Base-by-base conservation (phyloP, 306 rosid species). In the Dalbergia cochinchinensis region DNA sequence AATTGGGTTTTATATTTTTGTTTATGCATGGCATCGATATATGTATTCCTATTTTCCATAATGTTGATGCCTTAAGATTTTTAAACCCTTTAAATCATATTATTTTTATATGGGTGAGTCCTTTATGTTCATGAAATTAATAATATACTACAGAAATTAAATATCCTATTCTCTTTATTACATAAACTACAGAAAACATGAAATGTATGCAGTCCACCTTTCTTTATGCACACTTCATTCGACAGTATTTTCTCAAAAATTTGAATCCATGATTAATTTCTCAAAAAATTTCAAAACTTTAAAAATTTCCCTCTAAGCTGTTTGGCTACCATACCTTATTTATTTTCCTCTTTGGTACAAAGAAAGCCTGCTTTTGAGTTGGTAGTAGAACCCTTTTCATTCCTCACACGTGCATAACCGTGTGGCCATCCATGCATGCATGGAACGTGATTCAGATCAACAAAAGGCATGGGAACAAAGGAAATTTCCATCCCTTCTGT, bases 331-430 rank as follows among this genome's bases (percentile, higher is more conserved):
- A 37, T 37, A 50, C 19, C 6, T 50, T 50, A 50, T 12, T 12
- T 15, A 19, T 13, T 50, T 15, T 50, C 57, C 57, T 13, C 57
- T 50, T 50, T 14, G 18, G 57, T 3, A 47, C 11, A 31, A 47
- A 73, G 26, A 74, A 34, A 31, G 19, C 22, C 48, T 47, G 68
- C 82, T 70, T 88, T 83, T 68, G 69, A 78, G 90, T 81, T 55
- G 80, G 78, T 62, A 51, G 58, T 79, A 67, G 82, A 65, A 73
- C 80, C 82, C 79, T 90, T 88, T 79, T 79, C 69, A 83, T 90
- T 90, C 89, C 78, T 60, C 89, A 80, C 90, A 79, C 90, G 94
- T 85, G 94, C 71, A 83, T 58, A 60, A 18, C 69, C 76, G 19
- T 73, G 82, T 34, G 76, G 33, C 37, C 33, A 18, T 78, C 73